Base-by-base conservation (phyloP, 768 basidiomycete species). In the Omphalotus guepiniiformis region DNA sequence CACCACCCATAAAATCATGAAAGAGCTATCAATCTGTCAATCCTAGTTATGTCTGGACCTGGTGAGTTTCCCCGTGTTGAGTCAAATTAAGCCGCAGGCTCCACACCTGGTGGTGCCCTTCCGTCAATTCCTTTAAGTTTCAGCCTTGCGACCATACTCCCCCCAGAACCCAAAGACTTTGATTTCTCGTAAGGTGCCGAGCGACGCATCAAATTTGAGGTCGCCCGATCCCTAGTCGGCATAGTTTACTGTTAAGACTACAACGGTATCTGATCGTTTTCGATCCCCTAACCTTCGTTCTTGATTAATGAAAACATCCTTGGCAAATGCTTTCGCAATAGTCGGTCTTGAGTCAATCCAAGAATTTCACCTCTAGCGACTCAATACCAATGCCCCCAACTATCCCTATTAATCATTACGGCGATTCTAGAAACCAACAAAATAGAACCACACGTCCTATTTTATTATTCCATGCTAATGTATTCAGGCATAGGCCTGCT, bases 81-180 rank as follows among this genome's bases (percentile, higher is more conserved):
- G 81, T 83, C 81, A 82, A 84, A 84, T 83, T 83, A 83, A 83
- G 82, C 82, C 75, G 78, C 82, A 83, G 82, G 81, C 82, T 83
- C 81, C 76, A 75, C 72, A 64, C 73, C 45, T 47, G 45, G 45
- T 47, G 35, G 72, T 74, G 68, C 73, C 70, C 72, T n/a, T n/a
- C 82, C 76, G 72, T 82, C 79, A 84, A 83, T 83, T 84, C 80
- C 80, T 82, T 81, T 82, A 82, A 83, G 80, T 83, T 83, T 83
- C 81, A 82, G 74, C 71, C 73, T 76, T 76, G 77, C 73, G 76
- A 79, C 79, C 78, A 80, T 80, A 80, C 80, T 81, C 76, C 78
- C 79, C 79, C 80, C 79, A 74, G 80, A 87, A 84, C 83, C 84
- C 83, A 84, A 85, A 85, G 80, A 84, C 84, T 85, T 83, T 84